Base-by-base conservation (phyloP, 2,329 filamentous ascomycete species). In the Venturia pyrina region DNA sequence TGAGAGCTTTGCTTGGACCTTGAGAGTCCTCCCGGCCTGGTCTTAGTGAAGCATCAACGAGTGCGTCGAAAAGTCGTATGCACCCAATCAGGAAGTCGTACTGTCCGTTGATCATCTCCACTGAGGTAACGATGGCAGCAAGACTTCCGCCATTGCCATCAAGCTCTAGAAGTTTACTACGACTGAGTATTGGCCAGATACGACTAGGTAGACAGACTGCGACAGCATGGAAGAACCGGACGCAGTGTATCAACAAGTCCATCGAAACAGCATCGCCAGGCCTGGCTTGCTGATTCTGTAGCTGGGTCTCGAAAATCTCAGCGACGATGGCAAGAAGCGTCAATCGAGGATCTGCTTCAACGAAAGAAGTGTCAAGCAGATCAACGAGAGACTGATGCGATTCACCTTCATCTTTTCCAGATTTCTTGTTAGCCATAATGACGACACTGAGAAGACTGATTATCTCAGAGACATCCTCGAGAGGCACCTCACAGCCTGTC, bases 161-260 rank as follows among this genome's bases (percentile, higher is more conserved):
- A 6, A 87, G 85, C 70, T 89, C 89, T 59, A 99, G 81, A 21
- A 99, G 80, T 68, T 88, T 86, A 74, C 91, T 96, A 66, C 91
- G 87, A 3, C 88, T 86, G 71, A 99, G 83, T 74, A 93, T 90
- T 3, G 93, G 92, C 93, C 95, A 98, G 6, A 96, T 87, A 67
- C 93, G 84, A 66, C 89, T 89, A 0, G 95, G 93, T 63, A 89
- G 85, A n/a, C 89, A 70, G 11, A 83, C 81, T 34, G 95, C 76
- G 21, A 96, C 79, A 2, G 88, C 86, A 70, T 89, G 84, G 46
- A 96, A 79, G 71, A 98, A 97, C 64, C 91, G 88, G 28, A 93
- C 78, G 73, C 91, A 96, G 32, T 89, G 86, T 61, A 93, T 83
- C 1, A 88, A 81, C 37, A 96, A 81, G 44, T 87, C 84, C 53